Conservation (phyloP, 345 rosid species). For the Camelina laxa region DNA sequence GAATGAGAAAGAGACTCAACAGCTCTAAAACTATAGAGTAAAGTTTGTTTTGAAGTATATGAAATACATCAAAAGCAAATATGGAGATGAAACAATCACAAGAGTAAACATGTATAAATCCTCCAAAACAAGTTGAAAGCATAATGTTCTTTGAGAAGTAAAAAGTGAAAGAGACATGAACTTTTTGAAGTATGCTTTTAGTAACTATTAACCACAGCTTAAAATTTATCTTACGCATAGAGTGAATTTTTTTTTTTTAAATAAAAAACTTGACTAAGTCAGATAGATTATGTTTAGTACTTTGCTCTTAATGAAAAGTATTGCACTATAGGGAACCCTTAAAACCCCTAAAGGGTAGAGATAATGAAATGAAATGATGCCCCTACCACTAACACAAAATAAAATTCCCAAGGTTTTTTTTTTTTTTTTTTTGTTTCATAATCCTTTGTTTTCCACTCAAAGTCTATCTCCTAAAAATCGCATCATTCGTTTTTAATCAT, state of each 20-base stretch:
- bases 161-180: not conserved
- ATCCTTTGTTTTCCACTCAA: slow-evolving; percentile 38
- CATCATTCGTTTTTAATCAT: slow-evolving; percentile 33
- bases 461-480: slow-evolving; percentile 36
- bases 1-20: no score
- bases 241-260: not conserved
- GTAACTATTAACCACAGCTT: not conserved
- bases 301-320: slow-evolving; percentile 10
- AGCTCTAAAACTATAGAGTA: not conserved
- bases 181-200: not conserved
- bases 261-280: not conserved
- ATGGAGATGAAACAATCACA: not conserved
- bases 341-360: slow-evolving; percentile 41
- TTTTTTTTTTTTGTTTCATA: not conserved
- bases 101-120: not conserved
- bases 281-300: not conserved
- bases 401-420: slow-evolving; percentile 5
- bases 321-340: slow-evolving; percentile 25
- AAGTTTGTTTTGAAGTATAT: not conserved
- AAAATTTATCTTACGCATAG: not conserved
- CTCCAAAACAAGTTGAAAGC: not conserved
- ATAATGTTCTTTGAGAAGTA: not conserved
- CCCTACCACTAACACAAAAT: slow-evolving; percentile 38
- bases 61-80: not conserved
- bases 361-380: slow-evolving; percentile 41